Evolutionary conservation across 768 basidiomycete genomes (phyloP).

Genomic region (Pholiota microspora): DNA sequence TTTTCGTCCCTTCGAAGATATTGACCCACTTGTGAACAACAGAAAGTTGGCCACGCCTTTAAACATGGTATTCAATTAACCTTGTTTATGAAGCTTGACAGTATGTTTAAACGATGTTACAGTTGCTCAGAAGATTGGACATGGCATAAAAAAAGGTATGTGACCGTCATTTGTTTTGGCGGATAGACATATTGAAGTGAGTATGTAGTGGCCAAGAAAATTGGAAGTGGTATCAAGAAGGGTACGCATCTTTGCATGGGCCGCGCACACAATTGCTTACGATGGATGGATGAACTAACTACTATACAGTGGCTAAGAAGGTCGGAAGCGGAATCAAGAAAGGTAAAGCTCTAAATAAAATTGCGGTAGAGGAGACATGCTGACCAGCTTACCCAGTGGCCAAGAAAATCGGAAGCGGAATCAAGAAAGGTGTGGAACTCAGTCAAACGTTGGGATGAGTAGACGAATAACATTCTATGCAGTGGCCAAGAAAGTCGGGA

Average conservation of each 20-base stretch:
- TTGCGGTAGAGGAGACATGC: too few species aligned
- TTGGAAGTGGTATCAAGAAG: conserved; percentile 3
- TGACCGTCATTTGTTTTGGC: neutral
- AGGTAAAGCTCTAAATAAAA: too few species aligned
- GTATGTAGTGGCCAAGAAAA: neutral
- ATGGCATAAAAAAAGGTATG: conserved; percentile 6
- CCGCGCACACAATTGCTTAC: neutral
- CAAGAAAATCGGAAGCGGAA: too few species aligned
- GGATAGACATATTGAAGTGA: neutral
- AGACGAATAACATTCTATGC: neutral
- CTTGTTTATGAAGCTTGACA: neutral
- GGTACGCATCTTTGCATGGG: neutral
- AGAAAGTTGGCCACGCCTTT: conserved; percentile 6
- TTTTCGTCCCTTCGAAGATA: neutral
- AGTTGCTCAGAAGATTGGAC: neutral
- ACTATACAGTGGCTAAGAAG: neutral
- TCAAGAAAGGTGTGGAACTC: too few species aligned
- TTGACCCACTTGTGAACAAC: neutral
- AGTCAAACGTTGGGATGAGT: too few species aligned
- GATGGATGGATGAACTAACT: neutral
- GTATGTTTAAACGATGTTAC: neutral
- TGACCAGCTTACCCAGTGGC: too few species aligned
- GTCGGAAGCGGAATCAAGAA: too few species aligned
- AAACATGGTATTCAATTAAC: neutral
- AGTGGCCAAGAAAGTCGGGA: neutral